Base-by-base conservation (phyloP, 495 filamentous ascomycete species). In the Neurospora sp. region DNA sequence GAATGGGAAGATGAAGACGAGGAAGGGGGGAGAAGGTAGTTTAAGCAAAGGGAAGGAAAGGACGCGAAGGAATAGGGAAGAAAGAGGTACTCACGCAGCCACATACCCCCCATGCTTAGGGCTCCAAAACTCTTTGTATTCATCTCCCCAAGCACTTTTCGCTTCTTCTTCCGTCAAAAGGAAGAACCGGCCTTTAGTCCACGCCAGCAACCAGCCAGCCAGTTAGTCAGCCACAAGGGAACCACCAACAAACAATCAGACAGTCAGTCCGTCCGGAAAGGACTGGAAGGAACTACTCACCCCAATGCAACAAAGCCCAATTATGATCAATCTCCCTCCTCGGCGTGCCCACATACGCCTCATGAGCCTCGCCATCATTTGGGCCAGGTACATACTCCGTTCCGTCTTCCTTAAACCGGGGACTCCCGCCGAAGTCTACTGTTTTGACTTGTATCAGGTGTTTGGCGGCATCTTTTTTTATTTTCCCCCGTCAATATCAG, bases 221-320 rank as follows among this genome's bases (percentile, higher is more conserved):
- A 59, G 40, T 24, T 0, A 48, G n/a, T 21, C 7, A 45, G 42
- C 15, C 5, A 39, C 39, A 43, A 21, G 7, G 3, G 8, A 19
- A 19, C 17, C 43, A 48, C n/a, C 24, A 48, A 59, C 24, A 13
- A 2, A 9, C 45, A 13, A 2, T 21, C 19, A 2, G 4, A 10
- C 9, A 48, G 7, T 1, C 9, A 8, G 17, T 43, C 40, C 40
- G n/a, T 4, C 43, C 9, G 19, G 10, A 17, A 28, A 24, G 45
- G 3, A 15, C 15, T 0, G 42, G 9, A 21, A 4, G 15, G 3
- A 6, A 24, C 10, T 13, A 54, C 45, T 28, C 21, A 62, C 70
- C 70, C 70, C 70, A 71, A 21, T 71, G 70, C 70, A 71, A 13
- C 70, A 71, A 54, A 40, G 70, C 70, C 70, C 70, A 71, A 43